Percentiles rank a stretch among this genome's conserved stretches.
These are phyloP conservation scores for Leccinum pachyderme DNA, from an alignment of 1,284 basidiomycete genomes.

Conservation along the genomic window DNA sequence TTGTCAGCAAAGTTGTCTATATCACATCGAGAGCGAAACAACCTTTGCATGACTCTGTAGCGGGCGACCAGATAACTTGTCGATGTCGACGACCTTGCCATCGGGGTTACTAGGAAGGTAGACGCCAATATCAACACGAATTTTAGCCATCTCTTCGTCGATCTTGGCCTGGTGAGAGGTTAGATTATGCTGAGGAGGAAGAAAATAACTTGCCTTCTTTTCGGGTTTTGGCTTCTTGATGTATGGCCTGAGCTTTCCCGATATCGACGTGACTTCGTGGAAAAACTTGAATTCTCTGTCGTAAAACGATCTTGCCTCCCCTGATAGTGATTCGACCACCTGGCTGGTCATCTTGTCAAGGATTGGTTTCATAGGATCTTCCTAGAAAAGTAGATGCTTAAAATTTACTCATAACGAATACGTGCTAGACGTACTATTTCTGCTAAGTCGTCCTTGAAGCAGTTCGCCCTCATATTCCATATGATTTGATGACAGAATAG, in stretches of 20 bases:
- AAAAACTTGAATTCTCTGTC: slow-evolving; percentile 97
- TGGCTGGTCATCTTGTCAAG: slow-evolving; percentile 86
- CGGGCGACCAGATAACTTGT: slow-evolving; percentile 94
- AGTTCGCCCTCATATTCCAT: slow-evolving; percentile 99
- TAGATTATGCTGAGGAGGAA: not conserved
- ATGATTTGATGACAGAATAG: slow-evolving; percentile 99
- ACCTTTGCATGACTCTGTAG: slow-evolving; percentile 98
- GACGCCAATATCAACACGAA: slow-evolving; percentile 89
- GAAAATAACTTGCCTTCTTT: slow-evolving; percentile 75
- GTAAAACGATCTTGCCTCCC: slow-evolving; percentile 90
- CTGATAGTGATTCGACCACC: slow-evolving; percentile 85
- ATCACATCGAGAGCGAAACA: not conserved
- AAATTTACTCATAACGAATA: not conserved
- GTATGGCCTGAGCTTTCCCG: slow-evolving; percentile 95
- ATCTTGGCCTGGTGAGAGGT: slow-evolving; percentile 79
- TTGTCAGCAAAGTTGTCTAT: not conserved
- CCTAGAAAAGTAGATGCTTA: slow-evolving; percentile 43
- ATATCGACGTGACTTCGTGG: slow-evolving; percentile 95
- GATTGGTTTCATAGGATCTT: slow-evolving; percentile 92
- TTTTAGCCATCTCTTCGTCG: slow-evolving; percentile 99
- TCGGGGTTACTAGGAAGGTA: slow-evolving; percentile 98
- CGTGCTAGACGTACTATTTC: slow-evolving; percentile 60
- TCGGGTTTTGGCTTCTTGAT: slow-evolving; percentile 96
- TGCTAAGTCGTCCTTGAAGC: slow-evolving; percentile 86
- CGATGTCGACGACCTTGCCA: slow-evolving; percentile 93